Evolutionary conservation across 306 rosid species (phyloP), one percentile per base, ranked within the genome.

Genomic region (Sechiopsis laciniata): DNA sequence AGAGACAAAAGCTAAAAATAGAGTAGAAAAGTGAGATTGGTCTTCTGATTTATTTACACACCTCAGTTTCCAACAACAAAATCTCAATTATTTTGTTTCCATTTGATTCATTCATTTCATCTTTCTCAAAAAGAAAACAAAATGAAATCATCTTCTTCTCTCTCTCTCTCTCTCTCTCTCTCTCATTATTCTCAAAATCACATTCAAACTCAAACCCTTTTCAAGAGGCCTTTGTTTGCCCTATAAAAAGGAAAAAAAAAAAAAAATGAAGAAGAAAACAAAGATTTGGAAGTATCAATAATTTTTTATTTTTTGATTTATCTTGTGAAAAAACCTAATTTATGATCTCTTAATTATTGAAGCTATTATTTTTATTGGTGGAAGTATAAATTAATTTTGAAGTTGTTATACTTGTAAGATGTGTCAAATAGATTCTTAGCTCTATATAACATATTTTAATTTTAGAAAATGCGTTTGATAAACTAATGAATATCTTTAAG

Each of bases 51-150:
- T 52, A 14, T 48, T 70, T 70, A 52, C 37, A 32, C 73, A 68
- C 40, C 78, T 21, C 53, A 80, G 55, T 70, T 59, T 74, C 82
- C 90, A 88, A 85, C 89, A 87, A 75, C 83, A 83, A 84, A 88
- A 87, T 85, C 84, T 78, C 69, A 84, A 87, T 85, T 88, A 26
- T 75, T 67, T 80, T 76, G 83, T 80, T 79, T 76, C 81, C 74
- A 13, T 74, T 48, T 68, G 19, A 50, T 20, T 7, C 73, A 21
- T 50, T 68, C 73, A 68, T 37, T 64, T 40, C 24, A 62, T 37
- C 51, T 35, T 3, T 52, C 58, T 55, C 60, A 17, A 58, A 58
- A 61, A 14, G 0, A n/a, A 60, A 29, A 24, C 66, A 60, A 61
- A 61, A 61, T 42, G 81, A 74, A 67, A n/a, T n/a, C 45, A 56